phyloP scores from a whole-genome alignment of 2,329 filamentous ascomycete genomes.

The Ophiostoma fasciatum region DNA sequence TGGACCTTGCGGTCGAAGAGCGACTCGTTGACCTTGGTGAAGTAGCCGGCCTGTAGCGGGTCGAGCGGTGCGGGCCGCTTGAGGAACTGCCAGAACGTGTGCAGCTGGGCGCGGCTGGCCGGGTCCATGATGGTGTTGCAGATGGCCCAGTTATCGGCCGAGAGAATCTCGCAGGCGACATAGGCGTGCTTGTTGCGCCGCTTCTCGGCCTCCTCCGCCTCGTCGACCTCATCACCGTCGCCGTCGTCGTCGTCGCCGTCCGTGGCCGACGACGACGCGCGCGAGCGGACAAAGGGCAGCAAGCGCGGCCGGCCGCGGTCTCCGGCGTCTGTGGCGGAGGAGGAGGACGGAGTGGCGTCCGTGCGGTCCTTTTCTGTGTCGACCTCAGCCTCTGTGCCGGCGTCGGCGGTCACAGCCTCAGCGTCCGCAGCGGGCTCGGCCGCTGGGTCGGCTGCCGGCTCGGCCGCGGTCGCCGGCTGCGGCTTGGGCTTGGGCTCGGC shows the following conservation, averaged over 20 bases:
- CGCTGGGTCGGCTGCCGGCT: constrained; percentile 40
- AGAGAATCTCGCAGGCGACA: constrained; percentile 81
- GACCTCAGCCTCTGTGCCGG: constrained; percentile 23
- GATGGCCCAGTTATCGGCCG: constrained; percentile 94
- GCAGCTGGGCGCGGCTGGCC: constrained; percentile 54
- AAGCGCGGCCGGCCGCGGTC: constrained; percentile 28
- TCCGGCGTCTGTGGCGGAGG: not conserved
- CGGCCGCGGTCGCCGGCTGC: constrained; percentile 41
- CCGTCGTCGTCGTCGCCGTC: constrained; percentile 24
- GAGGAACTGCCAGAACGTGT: constrained; percentile 83
- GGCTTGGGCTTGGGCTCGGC: constrained; percentile 27
- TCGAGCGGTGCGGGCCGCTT: constrained; percentile 74
- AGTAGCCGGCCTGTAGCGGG: constrained; percentile 89
- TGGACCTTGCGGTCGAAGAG: constrained; percentile 95
- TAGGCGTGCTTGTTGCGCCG: constrained; percentile 88
- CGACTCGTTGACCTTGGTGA: constrained; percentile 98
- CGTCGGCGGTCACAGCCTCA: not conserved
- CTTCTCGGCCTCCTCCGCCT: constrained; percentile 71
- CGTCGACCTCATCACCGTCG: no score
- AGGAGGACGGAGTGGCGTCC: not conserved
- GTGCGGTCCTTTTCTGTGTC: not conserved
- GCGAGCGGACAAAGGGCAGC: constrained; percentile 34
- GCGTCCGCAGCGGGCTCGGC: constrained; percentile 20
- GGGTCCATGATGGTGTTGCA: constrained; percentile 74
- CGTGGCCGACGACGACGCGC: constrained; percentile 36